These are phyloP conservation scores for Strigomonas galati DNA, from an alignment of 208 protist genomes.

Conservation along the genomic window DNA sequence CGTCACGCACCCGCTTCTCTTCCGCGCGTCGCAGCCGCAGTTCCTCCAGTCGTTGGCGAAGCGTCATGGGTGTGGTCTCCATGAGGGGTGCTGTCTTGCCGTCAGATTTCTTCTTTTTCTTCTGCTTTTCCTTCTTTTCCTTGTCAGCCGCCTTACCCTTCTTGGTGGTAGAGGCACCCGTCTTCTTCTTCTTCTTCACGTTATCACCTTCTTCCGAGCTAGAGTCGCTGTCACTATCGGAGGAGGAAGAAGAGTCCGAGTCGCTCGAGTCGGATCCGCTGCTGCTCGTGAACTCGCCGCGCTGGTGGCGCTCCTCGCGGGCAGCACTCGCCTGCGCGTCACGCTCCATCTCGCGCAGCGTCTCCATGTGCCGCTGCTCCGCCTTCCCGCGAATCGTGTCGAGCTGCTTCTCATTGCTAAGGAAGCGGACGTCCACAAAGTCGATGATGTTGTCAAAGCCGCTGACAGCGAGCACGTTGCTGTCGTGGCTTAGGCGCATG, in stretches of 20 bases:
- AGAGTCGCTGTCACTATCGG: not conserved
- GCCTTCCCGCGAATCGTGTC: conserved; percentile 67
- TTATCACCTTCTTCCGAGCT: not conserved
- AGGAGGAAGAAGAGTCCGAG: not conserved
- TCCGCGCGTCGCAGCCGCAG: not conserved
- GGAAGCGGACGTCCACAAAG: conserved; percentile 87
- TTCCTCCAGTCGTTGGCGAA: too few species aligned
- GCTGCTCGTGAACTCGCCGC: not conserved
- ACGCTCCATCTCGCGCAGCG: conserved; percentile 60
- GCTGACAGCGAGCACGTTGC: conserved; percentile 68
- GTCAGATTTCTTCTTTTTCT: not conserved
- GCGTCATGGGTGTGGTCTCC: not conserved
- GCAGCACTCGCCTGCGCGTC: conserved; percentile 18
- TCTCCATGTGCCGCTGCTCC: conserved; percentile 75
- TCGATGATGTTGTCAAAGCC: conserved; percentile 82
- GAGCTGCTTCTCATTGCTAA: conserved; percentile 70
- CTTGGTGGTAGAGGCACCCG: not conserved
- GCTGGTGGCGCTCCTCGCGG: conserved; percentile 4
- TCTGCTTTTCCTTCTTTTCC: not conserved
- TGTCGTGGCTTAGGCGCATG: conserved; percentile 77
- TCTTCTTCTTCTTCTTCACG: not conserved
- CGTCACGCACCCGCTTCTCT: not conserved
- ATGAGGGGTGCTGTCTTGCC: not conserved
- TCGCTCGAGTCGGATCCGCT: not conserved
- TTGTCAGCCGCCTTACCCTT: not conserved